phyloP scores from a whole-genome alignment of 805 yeast species.

The Gaillardinia entomophila region DNA sequence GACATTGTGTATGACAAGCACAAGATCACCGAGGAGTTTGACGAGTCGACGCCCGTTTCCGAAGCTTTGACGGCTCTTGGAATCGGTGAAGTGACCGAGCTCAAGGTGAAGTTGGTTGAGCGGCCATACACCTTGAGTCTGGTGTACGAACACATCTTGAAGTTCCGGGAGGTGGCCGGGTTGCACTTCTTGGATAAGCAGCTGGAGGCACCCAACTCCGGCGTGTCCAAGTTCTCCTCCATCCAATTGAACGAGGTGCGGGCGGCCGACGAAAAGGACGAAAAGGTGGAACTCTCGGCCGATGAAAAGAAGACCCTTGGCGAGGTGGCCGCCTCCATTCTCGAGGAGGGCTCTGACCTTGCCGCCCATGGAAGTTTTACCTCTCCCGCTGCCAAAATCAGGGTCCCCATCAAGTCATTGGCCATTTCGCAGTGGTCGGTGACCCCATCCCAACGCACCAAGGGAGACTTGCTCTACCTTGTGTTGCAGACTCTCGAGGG shows the following conservation, averaged over 20 bases:
- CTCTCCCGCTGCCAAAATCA: constrained; percentile 10
- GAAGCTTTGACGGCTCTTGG: constrained; percentile 14
- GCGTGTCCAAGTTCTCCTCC: constrained; percentile 43
- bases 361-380: constrained; percentile 7
- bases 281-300: constrained; percentile 9
- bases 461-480: constrained; percentile 80
- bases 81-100: constrained; percentile 16
- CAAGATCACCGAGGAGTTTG: constrained; percentile 21
- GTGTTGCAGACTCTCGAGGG: constrained; percentile 74
- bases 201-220: constrained; percentile 39
- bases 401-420: constrained; percentile 51
- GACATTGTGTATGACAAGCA: constrained; percentile 34
- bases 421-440: constrained; percentile 81
- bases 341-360: constrained; percentile 4
- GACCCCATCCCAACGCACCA: constrained; percentile 57
- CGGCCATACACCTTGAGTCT: constrained; percentile 55
- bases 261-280: constrained; percentile 5
- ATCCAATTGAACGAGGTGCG: constrained; percentile 27
- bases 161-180: constrained; percentile 57
- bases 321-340: constrained; percentile 4
- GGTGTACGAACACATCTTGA: constrained; percentile 57
- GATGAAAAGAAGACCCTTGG: constrained; percentile 25
- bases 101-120: constrained; percentile 43
- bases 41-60: constrained; percentile 22
- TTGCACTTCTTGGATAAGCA: constrained; percentile 42